These are phyloP conservation scores for Umbellularia californica DNA, from an alignment of 164 flowering plant genomes.

Conservation along the genomic window DNA sequence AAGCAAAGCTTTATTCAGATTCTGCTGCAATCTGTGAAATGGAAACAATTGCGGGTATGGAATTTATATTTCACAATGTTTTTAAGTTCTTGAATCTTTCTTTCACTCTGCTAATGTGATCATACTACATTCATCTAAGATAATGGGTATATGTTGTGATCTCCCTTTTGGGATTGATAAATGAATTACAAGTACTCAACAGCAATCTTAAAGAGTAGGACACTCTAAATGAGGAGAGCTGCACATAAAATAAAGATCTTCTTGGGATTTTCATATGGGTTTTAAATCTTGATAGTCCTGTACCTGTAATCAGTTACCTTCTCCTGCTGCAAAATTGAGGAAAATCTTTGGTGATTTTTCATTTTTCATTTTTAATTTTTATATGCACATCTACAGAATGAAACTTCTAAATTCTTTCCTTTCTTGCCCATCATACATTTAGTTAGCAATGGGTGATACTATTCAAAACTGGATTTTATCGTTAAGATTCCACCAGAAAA, in stretches of 20 bases:
- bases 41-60: conserved; percentile 30
- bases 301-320: background rate
- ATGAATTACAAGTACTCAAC: background rate
- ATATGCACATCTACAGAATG: background rate
- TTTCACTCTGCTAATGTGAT: background rate
- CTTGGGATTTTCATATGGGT: background rate
- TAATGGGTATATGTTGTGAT: background rate
- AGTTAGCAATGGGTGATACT: background rate
- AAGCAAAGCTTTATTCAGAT: conserved; percentile 28
- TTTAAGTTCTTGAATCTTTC: background rate
- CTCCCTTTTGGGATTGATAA: background rate
- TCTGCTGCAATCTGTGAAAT: conserved; percentile 24
- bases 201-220: background rate
- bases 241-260: background rate
- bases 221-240: background rate
- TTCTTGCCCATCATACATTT: background rate
- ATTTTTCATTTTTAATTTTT: background rate
- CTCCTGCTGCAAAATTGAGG: no score
- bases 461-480: background rate
- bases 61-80: background rate
- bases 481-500: background rate
- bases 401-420: background rate
- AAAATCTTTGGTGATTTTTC: no score
- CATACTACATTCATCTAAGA: background rate
- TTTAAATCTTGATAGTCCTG: background rate